These are phyloP conservation scores for Brassica rapa DNA, from an alignment of 345 rosid species.

Conservation along the genomic window DNA sequence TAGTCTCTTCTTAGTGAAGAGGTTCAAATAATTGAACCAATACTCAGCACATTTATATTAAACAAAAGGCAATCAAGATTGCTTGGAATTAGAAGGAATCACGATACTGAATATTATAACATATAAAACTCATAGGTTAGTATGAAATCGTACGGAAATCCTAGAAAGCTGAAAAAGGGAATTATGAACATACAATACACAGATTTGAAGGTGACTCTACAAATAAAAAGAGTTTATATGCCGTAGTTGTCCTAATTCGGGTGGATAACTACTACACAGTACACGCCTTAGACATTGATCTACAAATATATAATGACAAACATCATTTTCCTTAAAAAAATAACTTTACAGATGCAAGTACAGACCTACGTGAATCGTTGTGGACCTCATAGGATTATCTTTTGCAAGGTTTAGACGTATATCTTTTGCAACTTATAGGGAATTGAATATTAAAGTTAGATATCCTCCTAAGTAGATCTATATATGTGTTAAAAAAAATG, in stretches of 20 bases:
- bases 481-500: neutral
- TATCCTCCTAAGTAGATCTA: neutral
- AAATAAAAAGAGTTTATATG: neutral
- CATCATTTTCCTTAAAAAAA: slow-evolving; percentile 23
- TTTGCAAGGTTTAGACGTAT: slow-evolving; percentile 3
- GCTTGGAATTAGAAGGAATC: neutral
- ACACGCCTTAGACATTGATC: slow-evolving; percentile 23
- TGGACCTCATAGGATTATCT: slow-evolving; percentile 23
- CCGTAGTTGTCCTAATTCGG: slow-evolving; percentile 18
- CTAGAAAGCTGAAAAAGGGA: slow-evolving; percentile 12
- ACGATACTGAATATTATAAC: neutral
- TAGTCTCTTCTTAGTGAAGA: neutral
- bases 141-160: slow-evolving; percentile 20
- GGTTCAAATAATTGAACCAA: neutral
- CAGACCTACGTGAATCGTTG: slow-evolving; percentile 9
- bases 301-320: slow-evolving; percentile 4
- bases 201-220: slow-evolving; percentile 19
- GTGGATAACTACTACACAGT: slow-evolving; percentile 29
- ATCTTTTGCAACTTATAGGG: slow-evolving; percentile 5
- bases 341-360: slow-evolving; percentile 4
- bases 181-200: neutral
- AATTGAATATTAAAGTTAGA: slow-evolving; percentile 3
- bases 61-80: slow-evolving; percentile 4
- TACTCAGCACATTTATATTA: neutral
- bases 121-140: neutral